Conservation (phyloP, 192 early-diverging fungal genomes). For the Radiomyces spectabilis region DNA sequence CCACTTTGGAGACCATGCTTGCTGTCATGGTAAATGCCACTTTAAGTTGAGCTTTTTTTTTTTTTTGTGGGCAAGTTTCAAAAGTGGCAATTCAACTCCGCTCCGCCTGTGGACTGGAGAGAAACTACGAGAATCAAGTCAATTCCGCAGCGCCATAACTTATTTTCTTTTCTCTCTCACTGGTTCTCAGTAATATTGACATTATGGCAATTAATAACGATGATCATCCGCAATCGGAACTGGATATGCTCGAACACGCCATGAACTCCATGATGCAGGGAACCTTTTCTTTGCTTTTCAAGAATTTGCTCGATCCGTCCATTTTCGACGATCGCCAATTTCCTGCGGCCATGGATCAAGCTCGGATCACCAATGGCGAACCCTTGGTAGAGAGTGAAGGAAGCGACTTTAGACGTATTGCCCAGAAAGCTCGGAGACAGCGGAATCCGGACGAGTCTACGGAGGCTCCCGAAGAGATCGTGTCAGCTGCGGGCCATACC, state of each 20-base stretch:
- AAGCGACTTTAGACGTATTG: neutral
- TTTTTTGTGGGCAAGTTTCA: too few species aligned
- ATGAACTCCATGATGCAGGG: neutral
- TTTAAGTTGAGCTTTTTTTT: too few species aligned
- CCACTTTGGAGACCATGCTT: too few species aligned
- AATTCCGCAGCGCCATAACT: neutral
- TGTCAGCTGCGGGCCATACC: too few species aligned
- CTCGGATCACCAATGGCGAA: neutral
- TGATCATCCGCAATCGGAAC: neutral
- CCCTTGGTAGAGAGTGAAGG: neutral
- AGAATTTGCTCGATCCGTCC: neutral
- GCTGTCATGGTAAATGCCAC: too few species aligned
- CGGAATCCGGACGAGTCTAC: neutral
- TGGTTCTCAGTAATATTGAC: neutral
- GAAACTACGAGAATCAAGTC: too few species aligned
- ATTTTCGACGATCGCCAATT: neutral
- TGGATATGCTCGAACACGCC: neutral
- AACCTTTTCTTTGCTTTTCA: neutral
- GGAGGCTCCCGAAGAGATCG: too few species aligned
- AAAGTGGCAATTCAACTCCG: too few species aligned
- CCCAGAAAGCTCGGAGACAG: conserved; percentile 1
- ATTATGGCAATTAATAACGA: neutral
- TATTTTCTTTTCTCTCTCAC: neutral
- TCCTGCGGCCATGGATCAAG: neutral
- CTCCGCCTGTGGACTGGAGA: too few species aligned